Base-by-base conservation (phyloP, 1,284 basidiomycete species). In the Pseudozyma tsukubaensis region DNA sequence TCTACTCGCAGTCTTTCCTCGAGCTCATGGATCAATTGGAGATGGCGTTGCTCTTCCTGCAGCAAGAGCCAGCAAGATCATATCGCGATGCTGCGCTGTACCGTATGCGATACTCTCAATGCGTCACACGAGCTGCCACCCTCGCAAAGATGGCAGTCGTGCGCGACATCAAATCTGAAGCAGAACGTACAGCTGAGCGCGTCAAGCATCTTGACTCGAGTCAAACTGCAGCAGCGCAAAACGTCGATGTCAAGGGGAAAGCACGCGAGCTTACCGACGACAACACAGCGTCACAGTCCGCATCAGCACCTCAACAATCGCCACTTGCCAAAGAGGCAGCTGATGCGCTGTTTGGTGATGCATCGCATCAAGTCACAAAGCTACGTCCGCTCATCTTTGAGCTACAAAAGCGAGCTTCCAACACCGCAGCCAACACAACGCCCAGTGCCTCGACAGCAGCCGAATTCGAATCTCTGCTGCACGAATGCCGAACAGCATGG, bases 51-150 rank as follows among this genome's bases (percentile, higher is more conserved):
- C 54, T 74, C 35, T 83, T 82, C 42, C 58, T 83, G 19, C 73
- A 76, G 7, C 65, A 68, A 24, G 50, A 59, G 7, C 73, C 73
- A 0, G 73, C 73, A 5, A 59, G 36, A 14, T 51, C 50, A 16
- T 83, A 80, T 43, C 34, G 52, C 14, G 82, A 83, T 57, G 78
- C 81, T 6, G 62, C 62, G 5, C 66, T 83, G 8, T 83, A 83
- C 52, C 64, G 72, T 3, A 77, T 83, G 78, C 71, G 81, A 9
- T 81, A 80, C 51, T 72, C 79, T 35, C 76, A 80, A 37, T 81
- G 78, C 59, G 59, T 80, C 32, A 72, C 74, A 0, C 49, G 79
- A 11, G 79, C 76, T 29, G 78, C 71, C 8, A 76, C 69, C 11
- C 58, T 81, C 2, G 76, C 72, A 16, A 75, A 77, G 53, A 65